Evolutionary conservation across 2,329 filamentous ascomycete species (phyloP).

Genomic region (Fusarium sambucinum): DNA sequence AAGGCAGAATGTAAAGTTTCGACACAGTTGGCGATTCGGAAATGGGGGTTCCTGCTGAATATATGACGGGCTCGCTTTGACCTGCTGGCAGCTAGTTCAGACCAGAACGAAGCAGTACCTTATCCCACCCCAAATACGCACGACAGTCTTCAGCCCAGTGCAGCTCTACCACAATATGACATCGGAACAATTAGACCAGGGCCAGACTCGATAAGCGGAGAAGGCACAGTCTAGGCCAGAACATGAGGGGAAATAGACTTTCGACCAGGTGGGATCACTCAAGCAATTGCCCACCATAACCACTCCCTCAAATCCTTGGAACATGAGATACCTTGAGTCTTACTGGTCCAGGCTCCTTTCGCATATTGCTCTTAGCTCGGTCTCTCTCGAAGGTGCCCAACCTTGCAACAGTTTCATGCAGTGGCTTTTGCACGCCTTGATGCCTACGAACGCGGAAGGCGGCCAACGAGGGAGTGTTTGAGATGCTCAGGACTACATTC

Average conservation of each 20-base stretch:
- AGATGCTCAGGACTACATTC: background rate
- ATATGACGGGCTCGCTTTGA: constrained; percentile 18
- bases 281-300: constrained; percentile 23
- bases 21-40: background rate
- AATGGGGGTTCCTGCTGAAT: constrained; percentile 20
- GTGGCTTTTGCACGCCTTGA: constrained; percentile 6
- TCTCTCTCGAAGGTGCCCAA: constrained; percentile 10
- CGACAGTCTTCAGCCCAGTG: constrained; percentile 25
- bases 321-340: constrained; percentile 7
- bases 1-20: background rate
- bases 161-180: constrained; percentile 29
- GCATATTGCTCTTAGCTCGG: constrained; percentile 19
- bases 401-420: constrained; percentile 16
- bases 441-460: background rate
- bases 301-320: constrained; percentile 24
- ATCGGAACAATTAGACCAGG: constrained; percentile 15
- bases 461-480: background rate
- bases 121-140: constrained; percentile 27
- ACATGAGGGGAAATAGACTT: constrained; percentile 47
- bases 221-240: constrained; percentile 26
- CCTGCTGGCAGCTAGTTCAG: constrained; percentile 17
- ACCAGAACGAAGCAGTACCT: constrained; percentile 4
- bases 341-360: constrained; percentile 27
- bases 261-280: constrained; percentile 38
- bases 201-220: constrained; percentile 26